phyloP scores from a whole-genome alignment of 768 basidiomycete genomes.

The Postia placenta region DNA sequence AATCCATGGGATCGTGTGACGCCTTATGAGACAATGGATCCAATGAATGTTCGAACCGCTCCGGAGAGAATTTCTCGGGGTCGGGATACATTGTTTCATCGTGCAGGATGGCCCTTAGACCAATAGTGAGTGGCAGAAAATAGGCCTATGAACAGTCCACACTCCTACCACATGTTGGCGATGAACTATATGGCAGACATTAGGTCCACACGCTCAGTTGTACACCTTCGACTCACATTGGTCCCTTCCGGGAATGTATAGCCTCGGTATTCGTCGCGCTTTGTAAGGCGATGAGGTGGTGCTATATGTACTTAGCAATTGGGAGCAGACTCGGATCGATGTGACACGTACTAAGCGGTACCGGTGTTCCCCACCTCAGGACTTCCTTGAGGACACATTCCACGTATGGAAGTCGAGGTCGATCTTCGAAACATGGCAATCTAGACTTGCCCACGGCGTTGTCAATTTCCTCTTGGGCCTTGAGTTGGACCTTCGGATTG shows the following conservation, averaged over 20 bases:
- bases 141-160: no score
- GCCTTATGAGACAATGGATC: not conserved
- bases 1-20: slow-evolving; percentile 5
- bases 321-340: not conserved
- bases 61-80: slow-evolving; percentile 3
- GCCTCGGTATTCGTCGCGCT: slow-evolving; percentile 3
- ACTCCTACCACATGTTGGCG: slow-evolving; percentile 10
- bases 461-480: slow-evolving; percentile 5
- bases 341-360: not conserved
- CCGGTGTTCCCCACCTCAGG: not conserved
- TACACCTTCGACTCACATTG: slow-evolving; percentile 6
- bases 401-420: slow-evolving; percentile 1
- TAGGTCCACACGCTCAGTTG: not conserved
- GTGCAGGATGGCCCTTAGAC: slow-evolving; percentile 10
- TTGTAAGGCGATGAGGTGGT: slow-evolving; percentile 4
- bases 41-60: slow-evolving; percentile 3
- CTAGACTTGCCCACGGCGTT: not conserved
- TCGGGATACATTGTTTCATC: slow-evolving; percentile 8
- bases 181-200: not conserved
- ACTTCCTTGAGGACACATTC: slow-evolving; percentile 7
- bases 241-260: slow-evolving; percentile 4
- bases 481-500: not conserved
- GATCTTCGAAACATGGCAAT: slow-evolving; percentile 3
- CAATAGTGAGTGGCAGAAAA: no score
- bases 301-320: slow-evolving; percentile 3